Evolutionary conservation across 768 basidiomycete species (phyloP).

Genomic region (Suillus weaverae): DNA sequence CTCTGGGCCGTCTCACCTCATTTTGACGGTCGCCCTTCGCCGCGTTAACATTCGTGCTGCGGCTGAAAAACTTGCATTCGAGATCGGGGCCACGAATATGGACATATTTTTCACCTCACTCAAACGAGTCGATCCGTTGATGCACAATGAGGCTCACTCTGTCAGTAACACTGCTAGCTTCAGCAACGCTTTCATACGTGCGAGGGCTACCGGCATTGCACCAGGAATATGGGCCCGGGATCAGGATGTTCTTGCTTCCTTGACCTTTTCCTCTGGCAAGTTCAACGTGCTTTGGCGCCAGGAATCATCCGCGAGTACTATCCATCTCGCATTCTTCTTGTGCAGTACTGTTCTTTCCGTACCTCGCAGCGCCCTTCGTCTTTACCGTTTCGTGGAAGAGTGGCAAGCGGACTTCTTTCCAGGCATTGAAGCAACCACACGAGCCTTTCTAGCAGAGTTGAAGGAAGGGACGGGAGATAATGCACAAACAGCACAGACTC

Average conservation of each 20-base stretch:
- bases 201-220: constrained; percentile 48
- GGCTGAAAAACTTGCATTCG: constrained; percentile 69
- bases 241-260: constrained; percentile 61
- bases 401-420: constrained; percentile 83
- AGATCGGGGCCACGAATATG: constrained; percentile 48
- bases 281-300: constrained; percentile 47
- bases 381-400: constrained; percentile 78
- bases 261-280: constrained; percentile 48
- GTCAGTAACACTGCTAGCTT: constrained; percentile 16
- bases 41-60: constrained; percentile 58
- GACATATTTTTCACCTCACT: constrained; percentile 40
- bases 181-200: constrained; percentile 54
- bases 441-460: constrained; percentile 65
- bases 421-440: constrained; percentile 65
- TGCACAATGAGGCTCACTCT: background rate
- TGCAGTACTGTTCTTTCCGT: constrained; percentile 55
- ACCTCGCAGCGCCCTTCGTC: constrained; percentile 77
- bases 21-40: constrained; percentile 43
- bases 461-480: constrained; percentile 35
- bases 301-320: constrained; percentile 41
- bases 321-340: constrained; percentile 46
- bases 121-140: constrained; percentile 13
- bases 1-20: constrained; percentile 24
- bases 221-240: constrained; percentile 39
- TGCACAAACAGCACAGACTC: constrained; percentile 35